Evolutionary conservation across 345 rosid genomes (phyloP), one percentile per base, ranked within the genome.

Genomic region (Salix purpurea): DNA sequence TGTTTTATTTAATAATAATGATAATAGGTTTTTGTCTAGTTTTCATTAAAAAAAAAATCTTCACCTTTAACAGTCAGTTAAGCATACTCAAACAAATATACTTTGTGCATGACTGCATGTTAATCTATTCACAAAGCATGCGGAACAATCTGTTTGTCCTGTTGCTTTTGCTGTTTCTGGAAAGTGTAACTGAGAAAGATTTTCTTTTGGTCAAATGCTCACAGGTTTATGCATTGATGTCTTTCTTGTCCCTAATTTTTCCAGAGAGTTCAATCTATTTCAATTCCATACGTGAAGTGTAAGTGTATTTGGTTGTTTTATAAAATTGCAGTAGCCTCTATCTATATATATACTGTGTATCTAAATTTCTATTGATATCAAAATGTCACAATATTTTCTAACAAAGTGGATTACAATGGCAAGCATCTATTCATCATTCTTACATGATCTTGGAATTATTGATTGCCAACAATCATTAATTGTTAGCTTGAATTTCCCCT

Each of bases 241-340:
- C 98, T 30, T 94, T 96, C 82, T 82, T 94, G 86, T 81, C 98
- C 58, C 92, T 96, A n/a, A 82, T 92, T 32, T 73, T 94, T 62
- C 97, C 98, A 2, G 76, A 74, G 71, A 84, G 90, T 83, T 84
- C 99, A 23, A 96, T 96, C 66, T 92, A 92, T 75, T 94, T 94
- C 82, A 92, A 94, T 88, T 96, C 99, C 70, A 88, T 94, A 69
- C 84, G 98, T 58, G 99, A 96, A 90, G 94, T 92, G 99, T 96
- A 87, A 91, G 97, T 87, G 24, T 54, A 54, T 21, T 52, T 54
- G 1, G 9, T 21, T 54, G n/a, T 0, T 19, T 54, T 54, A 21
- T 1, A 54, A 19, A 54, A 54, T 54, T 54, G 60, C 60, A 54
- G 60, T 19, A 54, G 60, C 12, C 52, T 54, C 12, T 54, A 54